phyloP scores from a whole-genome alignment of 352 stramenopile species.

The Globisporangium uncinulatum region DNA sequence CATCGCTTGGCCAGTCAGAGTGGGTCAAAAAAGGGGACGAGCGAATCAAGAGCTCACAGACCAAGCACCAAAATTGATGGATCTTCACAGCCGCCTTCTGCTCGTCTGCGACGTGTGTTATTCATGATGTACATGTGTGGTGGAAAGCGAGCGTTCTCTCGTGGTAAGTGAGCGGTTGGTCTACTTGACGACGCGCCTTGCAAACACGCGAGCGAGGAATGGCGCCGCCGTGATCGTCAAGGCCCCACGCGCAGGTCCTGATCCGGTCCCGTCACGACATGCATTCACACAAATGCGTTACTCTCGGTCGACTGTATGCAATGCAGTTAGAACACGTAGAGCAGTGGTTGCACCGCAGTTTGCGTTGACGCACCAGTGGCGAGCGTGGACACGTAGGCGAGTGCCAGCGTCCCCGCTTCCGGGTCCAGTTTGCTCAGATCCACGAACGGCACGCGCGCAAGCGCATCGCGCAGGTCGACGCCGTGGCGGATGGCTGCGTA shows the following conservation, averaged over 20 bases:
- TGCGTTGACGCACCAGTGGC: constrained; percentile 33
- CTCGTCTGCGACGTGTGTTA: too few relatives aligned
- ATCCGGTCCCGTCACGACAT: background rate
- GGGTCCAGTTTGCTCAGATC: constrained; percentile 65
- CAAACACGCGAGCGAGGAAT: constrained; percentile 62
- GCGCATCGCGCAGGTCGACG: constrained; percentile 48
- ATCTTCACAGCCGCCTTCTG: too few relatives aligned
- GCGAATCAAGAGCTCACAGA: background rate
- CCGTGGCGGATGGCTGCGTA: constrained; percentile 67
- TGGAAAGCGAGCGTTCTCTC: background rate
- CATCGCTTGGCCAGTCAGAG: constrained; percentile 3
- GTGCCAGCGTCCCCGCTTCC: constrained; percentile 55
- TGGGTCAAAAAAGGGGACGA: background rate
- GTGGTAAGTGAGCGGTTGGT: background rate
- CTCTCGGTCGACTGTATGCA: background rate
- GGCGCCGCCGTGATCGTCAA: constrained; percentile 71
- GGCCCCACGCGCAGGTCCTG: constrained; percentile 57
- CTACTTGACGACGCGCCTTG: constrained; percentile 12
- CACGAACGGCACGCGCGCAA: constrained; percentile 63
- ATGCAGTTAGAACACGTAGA: too few relatives aligned
- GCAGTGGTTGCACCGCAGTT: too few relatives aligned
- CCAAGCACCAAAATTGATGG: constrained; percentile 9
- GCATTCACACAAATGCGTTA: background rate
- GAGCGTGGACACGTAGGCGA: constrained; percentile 92
- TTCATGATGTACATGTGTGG: background rate